These are phyloP conservation scores for Avicennia marina DNA, from an alignment of 257 asterid species.

Conservation along the genomic window DNA sequence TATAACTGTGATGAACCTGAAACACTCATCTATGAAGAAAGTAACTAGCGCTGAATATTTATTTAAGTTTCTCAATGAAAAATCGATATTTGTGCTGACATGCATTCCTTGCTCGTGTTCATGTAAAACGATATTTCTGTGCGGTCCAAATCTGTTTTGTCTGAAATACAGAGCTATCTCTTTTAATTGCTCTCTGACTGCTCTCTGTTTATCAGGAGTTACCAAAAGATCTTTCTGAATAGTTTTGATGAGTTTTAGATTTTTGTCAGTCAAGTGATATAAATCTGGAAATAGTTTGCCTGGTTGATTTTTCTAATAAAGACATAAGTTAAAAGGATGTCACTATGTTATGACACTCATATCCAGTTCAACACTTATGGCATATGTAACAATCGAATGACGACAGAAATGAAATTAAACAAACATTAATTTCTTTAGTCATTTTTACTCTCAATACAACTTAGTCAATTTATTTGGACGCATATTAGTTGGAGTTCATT, in stretches of 20 bases:
- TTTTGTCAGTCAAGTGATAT: slow-evolving; percentile 32
- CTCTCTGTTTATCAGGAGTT: slow-evolving; percentile 29
- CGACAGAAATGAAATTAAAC: too few species aligned
- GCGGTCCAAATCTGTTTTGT: background rate
- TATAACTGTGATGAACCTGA: too few species aligned
- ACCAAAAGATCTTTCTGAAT: slow-evolving; percentile 26
- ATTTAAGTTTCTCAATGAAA: slow-evolving; percentile 1
- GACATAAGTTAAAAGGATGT: too few species aligned
- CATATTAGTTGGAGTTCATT: too few species aligned
- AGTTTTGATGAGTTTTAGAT: slow-evolving; percentile 35
- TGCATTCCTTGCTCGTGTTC: background rate
- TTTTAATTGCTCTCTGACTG: background rate
- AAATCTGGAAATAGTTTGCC: slow-evolving; percentile 32
- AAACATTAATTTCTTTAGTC: too few species aligned
- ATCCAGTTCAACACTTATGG: too few species aligned
- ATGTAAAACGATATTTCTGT: background rate
- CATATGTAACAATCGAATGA: too few species aligned
- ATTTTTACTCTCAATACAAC: too few species aligned
- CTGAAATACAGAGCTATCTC: too few species aligned
- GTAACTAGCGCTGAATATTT: background rate
- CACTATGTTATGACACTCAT: too few species aligned
- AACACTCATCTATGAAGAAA: too few species aligned
- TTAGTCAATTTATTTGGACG: too few species aligned
- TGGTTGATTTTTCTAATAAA: slow-evolving; percentile 36
- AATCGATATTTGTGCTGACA: background rate